These are phyloP conservation scores for Cryptosporidium felis DNA, from an alignment of 169 alveolate genomes.

Conservation along the genomic window DNA sequence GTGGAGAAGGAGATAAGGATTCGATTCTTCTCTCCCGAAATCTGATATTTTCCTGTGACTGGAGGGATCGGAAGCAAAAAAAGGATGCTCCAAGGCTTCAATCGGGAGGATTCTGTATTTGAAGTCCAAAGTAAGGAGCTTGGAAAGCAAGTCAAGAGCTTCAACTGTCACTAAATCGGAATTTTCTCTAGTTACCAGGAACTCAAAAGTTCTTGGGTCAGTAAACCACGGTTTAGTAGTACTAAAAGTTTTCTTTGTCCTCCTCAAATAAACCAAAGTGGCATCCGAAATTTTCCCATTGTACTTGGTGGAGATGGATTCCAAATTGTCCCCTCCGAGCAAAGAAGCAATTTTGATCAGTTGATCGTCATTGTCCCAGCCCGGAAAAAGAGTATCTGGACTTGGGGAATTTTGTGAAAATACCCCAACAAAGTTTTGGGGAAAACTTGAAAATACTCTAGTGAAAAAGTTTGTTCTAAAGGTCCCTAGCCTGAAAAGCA, in stretches of 20 bases:
- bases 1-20: too few species aligned
- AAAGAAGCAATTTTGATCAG: constrained; percentile 44
- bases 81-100: constrained; percentile 64
- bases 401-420: background rate
- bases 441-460: background rate
- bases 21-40: too few species aligned
- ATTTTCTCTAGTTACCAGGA: constrained; percentile 67
- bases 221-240: constrained; percentile 29
- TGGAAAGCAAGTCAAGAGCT: constrained; percentile 81
- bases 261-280: background rate
- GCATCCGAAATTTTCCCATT: constrained; percentile 15
- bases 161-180: constrained; percentile 78
- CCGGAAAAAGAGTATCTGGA: constrained; percentile 56
- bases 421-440: constrained; percentile 20
- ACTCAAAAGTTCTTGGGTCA: constrained; percentile 45
- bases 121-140: constrained; percentile 71
- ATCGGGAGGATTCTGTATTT: constrained; percentile 12
- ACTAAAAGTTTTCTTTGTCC: background rate
- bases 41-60: too few species aligned
- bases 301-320: constrained; percentile 2
- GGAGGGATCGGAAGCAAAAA: background rate
- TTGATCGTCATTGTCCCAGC: constrained; percentile 65
- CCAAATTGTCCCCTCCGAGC: constrained; percentile 51
- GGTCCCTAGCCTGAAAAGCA: constrained; percentile 77
- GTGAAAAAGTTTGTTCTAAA: constrained; percentile 22